phyloP scores from a whole-genome alignment of 768 basidiomycete species.

The Collybia sp. region DNA sequence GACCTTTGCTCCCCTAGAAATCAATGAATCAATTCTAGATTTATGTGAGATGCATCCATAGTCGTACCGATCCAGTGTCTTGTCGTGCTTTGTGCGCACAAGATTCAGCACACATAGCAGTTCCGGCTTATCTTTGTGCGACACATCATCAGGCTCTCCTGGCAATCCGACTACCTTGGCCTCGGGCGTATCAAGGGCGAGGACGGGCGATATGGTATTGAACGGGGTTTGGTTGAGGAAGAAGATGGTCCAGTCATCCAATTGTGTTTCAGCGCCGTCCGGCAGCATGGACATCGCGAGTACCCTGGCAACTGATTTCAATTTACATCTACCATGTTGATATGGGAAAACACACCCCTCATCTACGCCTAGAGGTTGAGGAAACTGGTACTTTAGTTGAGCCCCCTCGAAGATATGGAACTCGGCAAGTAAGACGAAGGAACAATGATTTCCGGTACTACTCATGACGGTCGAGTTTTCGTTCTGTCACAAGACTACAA shows the following conservation, averaged over 20 bases:
- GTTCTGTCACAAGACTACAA: too few relatives aligned
- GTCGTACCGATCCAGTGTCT: slow-evolving; percentile 67
- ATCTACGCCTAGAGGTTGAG: slow-evolving; percentile 90
- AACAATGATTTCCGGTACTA: slow-evolving; percentile 71
- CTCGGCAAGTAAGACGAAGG: slow-evolving; percentile 95
- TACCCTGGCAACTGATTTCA: slow-evolving; percentile 43
- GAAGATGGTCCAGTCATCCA: slow-evolving; percentile 98
- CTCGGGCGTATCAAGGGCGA: slow-evolving; percentile 63
- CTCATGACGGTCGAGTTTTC: slow-evolving; percentile 33
- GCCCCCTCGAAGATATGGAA: slow-evolving; percentile 97
- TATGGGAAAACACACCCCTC: slow-evolving; percentile 62
- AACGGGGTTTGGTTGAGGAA: slow-evolving; percentile 93
- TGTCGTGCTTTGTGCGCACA: slow-evolving; percentile 89
- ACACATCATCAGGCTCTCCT: slow-evolving; percentile 23
- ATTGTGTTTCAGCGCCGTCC: slow-evolving; percentile 92
- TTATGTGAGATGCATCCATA: slow-evolving; percentile 1
- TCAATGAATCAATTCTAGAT: slow-evolving; percentile 1
- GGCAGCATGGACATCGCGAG: slow-evolving; percentile 98
- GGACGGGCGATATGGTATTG: slow-evolving; percentile 80
- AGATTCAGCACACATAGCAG: slow-evolving; percentile 87
- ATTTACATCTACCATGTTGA: slow-evolving; percentile 7
- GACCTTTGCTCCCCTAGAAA: slow-evolving; percentile 80
- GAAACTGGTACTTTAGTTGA: slow-evolving; percentile 93
- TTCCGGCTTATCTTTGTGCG: slow-evolving; percentile 34
- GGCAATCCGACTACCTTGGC: slow-evolving; percentile 28